Conservation (phyloP, 768 basidiomycete genomes). For the Psilocybe cyanescens region DNA sequence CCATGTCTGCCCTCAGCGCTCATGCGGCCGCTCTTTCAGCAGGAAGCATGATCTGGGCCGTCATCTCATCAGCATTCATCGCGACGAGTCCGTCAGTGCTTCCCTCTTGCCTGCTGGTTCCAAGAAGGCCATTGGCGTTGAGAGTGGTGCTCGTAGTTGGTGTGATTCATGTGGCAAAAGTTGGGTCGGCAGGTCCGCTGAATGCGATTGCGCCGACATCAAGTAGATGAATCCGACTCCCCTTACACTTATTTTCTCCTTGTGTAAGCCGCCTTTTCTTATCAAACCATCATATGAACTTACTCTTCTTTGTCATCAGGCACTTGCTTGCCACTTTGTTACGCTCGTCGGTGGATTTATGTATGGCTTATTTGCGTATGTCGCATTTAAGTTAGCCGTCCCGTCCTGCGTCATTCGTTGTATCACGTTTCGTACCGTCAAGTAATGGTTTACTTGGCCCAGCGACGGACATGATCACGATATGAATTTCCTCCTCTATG, state of each 20-base stretch:
- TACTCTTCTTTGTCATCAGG: slow-evolving; percentile 20
- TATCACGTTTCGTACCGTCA: slow-evolving; percentile 71
- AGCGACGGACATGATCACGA: slow-evolving; percentile 71
- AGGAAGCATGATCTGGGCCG: slow-evolving; percentile 94
- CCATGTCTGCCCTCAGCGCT: slow-evolving; percentile 82
- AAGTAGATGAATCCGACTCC: slow-evolving; percentile 44
- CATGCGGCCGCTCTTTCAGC: slow-evolving; percentile 90
- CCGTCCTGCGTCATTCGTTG: slow-evolving; percentile 57
- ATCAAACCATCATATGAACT: slow-evolving; percentile 1
- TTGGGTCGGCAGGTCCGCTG: slow-evolving; percentile 53
- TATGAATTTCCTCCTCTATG: slow-evolving; percentile 38
- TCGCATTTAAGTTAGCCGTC: slow-evolving; percentile 34
- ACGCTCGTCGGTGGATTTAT: slow-evolving; percentile 29
- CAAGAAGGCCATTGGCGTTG: slow-evolving; percentile 68
- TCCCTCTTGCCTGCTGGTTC: slow-evolving; percentile 40
- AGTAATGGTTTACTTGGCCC: slow-evolving; percentile 50
- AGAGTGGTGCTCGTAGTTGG: slow-evolving; percentile 65
- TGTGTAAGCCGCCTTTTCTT: slow-evolving; percentile 29
- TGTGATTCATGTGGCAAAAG: slow-evolving; percentile 79
- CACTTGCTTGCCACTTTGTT: slow-evolving; percentile 31
- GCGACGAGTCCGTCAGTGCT: slow-evolving; percentile 59
- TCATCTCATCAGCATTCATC: slow-evolving; percentile 86
- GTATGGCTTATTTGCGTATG: slow-evolving; percentile 28
- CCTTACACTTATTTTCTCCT: slow-evolving; percentile 24
- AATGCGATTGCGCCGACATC: slow-evolving; percentile 68